Percentiles rank a stretch among this genome's conserved stretches.
Conservation (phyloP, 768 basidiomycete species). For the Pleurotus giganteus region DNA sequence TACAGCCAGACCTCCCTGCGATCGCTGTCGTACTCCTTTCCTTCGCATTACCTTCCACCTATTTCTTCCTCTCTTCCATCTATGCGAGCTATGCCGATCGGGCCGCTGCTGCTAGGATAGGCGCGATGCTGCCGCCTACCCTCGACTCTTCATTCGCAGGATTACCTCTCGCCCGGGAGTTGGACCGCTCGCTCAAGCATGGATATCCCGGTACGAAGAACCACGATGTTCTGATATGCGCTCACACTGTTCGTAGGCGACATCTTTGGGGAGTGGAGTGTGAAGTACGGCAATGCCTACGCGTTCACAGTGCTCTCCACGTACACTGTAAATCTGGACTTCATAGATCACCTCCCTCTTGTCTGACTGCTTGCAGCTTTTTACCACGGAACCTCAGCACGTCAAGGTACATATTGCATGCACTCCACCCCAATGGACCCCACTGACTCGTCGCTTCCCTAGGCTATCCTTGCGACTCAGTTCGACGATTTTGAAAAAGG, state of each 20-base stretch:
- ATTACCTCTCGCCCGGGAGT: conserved; percentile 15
- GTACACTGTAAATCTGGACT: conserved; percentile 23
- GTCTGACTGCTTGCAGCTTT: conserved; percentile 25
- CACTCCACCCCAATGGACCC: not conserved
- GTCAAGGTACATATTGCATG: conserved; percentile 32
- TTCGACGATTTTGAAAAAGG: conserved; percentile 50
- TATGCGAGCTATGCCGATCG: conserved; percentile 19
- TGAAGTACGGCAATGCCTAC: conserved; percentile 22
- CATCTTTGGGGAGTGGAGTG: conserved; percentile 18
- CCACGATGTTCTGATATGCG: not conserved
- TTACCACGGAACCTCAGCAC: conserved; percentile 44
- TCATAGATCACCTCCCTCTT: not conserved
- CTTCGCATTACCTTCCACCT: conserved; percentile 11
- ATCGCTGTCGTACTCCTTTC: not conserved
- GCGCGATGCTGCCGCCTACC: conserved; percentile 31
- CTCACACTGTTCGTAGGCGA: conserved; percentile 23
- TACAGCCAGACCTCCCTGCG: not conserved
- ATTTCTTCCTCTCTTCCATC: conserved; percentile 9
- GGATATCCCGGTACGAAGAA: conserved; percentile 32
- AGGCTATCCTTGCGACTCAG: conserved; percentile 44
- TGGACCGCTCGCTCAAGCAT: conserved; percentile 21
- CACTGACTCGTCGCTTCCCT: not conserved
- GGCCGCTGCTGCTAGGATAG: conserved; percentile 26
- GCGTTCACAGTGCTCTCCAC: conserved; percentile 26
- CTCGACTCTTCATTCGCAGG: conserved; percentile 25